Base-by-base conservation (phyloP, 768 basidiomycete species). In the Ephemerocybe angulata region DNA sequence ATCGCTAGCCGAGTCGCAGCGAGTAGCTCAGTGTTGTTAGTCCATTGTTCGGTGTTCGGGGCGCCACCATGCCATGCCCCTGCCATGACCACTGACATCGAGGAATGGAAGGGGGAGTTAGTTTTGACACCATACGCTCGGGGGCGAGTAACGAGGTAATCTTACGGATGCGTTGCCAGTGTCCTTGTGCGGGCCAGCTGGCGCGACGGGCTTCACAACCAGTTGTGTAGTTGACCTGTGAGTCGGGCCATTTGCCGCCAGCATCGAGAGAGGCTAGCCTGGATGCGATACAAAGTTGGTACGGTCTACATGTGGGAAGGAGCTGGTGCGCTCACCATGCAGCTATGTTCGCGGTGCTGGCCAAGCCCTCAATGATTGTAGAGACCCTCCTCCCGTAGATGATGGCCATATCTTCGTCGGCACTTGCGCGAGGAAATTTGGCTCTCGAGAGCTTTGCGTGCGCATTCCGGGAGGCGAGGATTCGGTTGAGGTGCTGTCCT, bases 151-250 rank as follows among this genome's bases (percentile, higher is more conserved):
- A 65, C 74, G n/a, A 24, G 25, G 10, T 13, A 28, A 22, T 22
- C 30, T 41, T 58, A 83, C 83, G 66, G 35, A 82, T 73, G 33
- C 81, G 75, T 38, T 67, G 65, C 81, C 83, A 86, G 58, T 87
- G 85, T 1, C 58, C 65, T 64, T 82, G 74, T 12, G 85, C 85
- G 8, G 85, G 85, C 87, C 87, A 88, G 59, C 85, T 88, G 4
- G 85, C 86, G 11, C 80, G 74, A 52, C 76, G 77, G 5, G 83
- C 86, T 38, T 66, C 63, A 57, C 87, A 88, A 6, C 86, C 86
- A 21, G 82, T 73, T 0, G 81, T 76, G 60, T 87, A 87, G 60
- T 87, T 77, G 17, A 88, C 72, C 60, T 81, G 73, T 40, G 63
- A 67, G 48, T 72, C 79, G 1, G 81, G 79, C 83, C 83, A 84